Evolutionary conservation across 495 filamentous ascomycete species (phyloP).

Genomic region (Schizothecium vesticola): DNA sequence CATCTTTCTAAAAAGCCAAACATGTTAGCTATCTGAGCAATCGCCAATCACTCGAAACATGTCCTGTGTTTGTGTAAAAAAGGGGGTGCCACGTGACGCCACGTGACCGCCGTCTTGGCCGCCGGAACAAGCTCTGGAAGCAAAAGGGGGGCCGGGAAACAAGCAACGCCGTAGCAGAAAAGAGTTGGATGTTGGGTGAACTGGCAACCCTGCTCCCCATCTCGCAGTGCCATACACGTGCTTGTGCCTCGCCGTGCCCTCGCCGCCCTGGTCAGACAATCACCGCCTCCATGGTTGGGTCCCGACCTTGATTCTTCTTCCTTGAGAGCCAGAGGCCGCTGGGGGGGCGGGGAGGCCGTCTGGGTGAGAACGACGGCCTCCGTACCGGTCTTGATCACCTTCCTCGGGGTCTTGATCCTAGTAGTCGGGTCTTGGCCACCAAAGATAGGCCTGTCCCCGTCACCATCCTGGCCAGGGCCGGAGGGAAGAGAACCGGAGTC

Average conservation of each 20-base stretch:
- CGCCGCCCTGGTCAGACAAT: background rate
- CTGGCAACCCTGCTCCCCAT: background rate
- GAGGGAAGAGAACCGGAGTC: too few species aligned
- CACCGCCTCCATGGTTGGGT: background rate
- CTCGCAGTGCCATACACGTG: background rate
- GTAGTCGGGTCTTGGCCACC: too few species aligned
- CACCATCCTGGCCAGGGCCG: too few species aligned
- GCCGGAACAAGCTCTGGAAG: background rate
- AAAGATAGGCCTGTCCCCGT: too few species aligned
- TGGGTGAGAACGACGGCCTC: background rate
- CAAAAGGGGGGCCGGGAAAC: background rate
- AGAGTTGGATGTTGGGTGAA: too few species aligned
- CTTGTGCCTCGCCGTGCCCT: background rate
- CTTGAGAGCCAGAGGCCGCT: background rate
- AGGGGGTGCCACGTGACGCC: background rate
- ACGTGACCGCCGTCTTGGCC: background rate
- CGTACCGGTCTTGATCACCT: background rate
- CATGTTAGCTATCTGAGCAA: conserved; percentile 28
- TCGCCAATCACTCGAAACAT: background rate
- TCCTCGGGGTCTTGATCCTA: background rate
- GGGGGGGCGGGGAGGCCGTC: background rate
- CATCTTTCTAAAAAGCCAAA: conserved; percentile 73
- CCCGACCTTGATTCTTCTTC: background rate
- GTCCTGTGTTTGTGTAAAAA: background rate
- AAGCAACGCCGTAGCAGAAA: background rate